Conservation (phyloP, 1,284 basidiomycete species). For the Pseudozyma pruni region DNA sequence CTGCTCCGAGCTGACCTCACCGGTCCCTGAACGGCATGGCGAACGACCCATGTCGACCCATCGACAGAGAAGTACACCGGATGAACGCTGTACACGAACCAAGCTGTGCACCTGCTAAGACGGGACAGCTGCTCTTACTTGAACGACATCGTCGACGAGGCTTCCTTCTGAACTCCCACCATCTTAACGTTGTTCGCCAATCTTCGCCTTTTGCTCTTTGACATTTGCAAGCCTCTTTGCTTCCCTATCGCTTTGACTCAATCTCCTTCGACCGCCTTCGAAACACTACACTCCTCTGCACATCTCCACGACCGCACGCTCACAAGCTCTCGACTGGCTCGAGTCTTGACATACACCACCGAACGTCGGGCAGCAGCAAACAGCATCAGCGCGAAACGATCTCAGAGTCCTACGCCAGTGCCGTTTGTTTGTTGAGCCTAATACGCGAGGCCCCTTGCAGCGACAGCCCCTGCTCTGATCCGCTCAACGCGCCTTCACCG, state of each 20-base stretch:
- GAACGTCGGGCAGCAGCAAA: too few relatives aligned
- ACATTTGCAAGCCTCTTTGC: constrained; percentile 38
- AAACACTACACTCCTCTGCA: constrained; percentile 17
- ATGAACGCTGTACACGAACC: too few relatives aligned
- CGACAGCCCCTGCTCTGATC: neutral
- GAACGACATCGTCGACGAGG: neutral
- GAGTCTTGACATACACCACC: too few relatives aligned
- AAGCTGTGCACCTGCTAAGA: neutral
- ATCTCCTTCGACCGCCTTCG: constrained; percentile 15
- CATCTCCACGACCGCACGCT: neutral
- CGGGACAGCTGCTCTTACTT: neutral
- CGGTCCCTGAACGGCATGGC: too few relatives aligned
- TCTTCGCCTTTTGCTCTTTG: constrained; percentile 22
- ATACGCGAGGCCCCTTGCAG: constrained; percentile 25
- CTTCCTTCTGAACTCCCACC: constrained; percentile 33
- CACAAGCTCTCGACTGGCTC: constrained; percentile 33
- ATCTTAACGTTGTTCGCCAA: constrained; percentile 40
- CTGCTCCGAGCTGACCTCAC: too few relatives aligned
- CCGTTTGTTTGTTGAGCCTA: constrained; percentile 29
- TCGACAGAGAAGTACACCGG: too few relatives aligned
- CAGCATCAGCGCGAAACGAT: too few relatives aligned
- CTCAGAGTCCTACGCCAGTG: constrained; percentile 4
- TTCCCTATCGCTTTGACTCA: constrained; percentile 16
- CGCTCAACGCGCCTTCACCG: constrained; percentile 7
- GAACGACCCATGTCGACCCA: too few relatives aligned